A percentile compares a stretch with the other conserved stretches of the same genome.
Evolutionary conservation across 257 asterid species (phyloP).

Genomic region (Capsicum chinense): DNA sequence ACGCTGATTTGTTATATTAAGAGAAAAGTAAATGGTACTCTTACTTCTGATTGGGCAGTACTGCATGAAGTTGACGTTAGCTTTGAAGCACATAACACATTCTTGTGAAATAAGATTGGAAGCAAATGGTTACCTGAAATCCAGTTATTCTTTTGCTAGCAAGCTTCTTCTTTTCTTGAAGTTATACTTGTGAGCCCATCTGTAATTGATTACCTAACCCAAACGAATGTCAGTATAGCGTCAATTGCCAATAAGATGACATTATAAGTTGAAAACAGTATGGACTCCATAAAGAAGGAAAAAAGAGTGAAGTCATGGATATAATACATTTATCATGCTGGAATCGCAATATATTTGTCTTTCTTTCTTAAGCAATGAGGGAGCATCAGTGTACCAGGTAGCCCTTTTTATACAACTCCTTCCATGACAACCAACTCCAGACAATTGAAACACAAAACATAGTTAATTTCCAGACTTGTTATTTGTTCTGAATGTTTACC

Average conservation of each 20-base stretch:
- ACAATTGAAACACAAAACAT: too few relatives aligned
- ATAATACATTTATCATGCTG: too few relatives aligned
- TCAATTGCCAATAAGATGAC: neutral
- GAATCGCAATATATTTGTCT: too few relatives aligned
- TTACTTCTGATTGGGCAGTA: slow-evolving; percentile 53
- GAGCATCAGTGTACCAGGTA: too few relatives aligned
- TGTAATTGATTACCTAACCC: slow-evolving; percentile 63
- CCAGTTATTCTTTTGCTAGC: slow-evolving; percentile 80
- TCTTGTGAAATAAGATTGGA: neutral
- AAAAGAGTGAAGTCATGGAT: neutral
- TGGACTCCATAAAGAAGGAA: neutral
- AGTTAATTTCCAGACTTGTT: too few relatives aligned
- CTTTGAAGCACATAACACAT: neutral
- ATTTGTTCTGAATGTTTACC: neutral
- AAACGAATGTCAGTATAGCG: neutral
- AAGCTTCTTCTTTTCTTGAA: slow-evolving; percentile 72
- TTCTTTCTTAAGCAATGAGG: too few relatives aligned
- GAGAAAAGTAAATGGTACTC: too few relatives aligned
- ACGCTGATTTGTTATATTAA: too few relatives aligned
- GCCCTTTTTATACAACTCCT: too few relatives aligned
- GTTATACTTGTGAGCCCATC: slow-evolving; percentile 65
- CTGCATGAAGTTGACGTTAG: slow-evolving; percentile 42
- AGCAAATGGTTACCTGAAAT: slow-evolving; percentile 62
- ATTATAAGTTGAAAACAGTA: neutral
- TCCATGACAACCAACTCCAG: too few relatives aligned